A percentile compares a stretch with the other conserved stretches of the same genome.
Conservation (phyloP, 2,329 filamentous ascomycete species). For the Penicillium thymicola region DNA sequence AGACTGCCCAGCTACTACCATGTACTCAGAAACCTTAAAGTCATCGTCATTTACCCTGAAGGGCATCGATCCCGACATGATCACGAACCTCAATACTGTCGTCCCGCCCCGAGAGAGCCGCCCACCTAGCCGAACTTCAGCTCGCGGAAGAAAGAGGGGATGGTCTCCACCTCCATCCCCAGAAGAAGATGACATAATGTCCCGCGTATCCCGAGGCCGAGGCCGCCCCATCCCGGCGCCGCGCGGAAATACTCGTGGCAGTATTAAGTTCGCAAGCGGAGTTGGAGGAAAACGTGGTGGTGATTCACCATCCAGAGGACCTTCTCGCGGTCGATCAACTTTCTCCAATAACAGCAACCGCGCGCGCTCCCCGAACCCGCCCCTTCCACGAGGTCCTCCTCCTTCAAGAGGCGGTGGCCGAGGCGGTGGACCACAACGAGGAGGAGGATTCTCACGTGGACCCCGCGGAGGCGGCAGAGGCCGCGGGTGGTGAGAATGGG, state of each 20-base stretch:
- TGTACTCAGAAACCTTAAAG: conserved; percentile 19
- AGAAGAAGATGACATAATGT: conserved; percentile 35
- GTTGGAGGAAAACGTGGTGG: conserved; percentile 26
- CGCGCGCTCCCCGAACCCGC: conserved; percentile 29
- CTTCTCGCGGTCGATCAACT: conserved; percentile 24
- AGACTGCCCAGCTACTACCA: conserved; percentile 39
- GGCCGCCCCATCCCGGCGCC: conserved; percentile 27
- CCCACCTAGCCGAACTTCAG: conserved; percentile 1
- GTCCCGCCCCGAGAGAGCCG: conserved; percentile 7
- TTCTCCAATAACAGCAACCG: conserved; percentile 20
- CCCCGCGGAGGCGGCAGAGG: conserved; percentile 14
- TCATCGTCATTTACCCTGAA: conserved; percentile 42
- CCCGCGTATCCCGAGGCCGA: conserved; percentile 21
- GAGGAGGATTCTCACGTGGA: conserved; percentile 13
- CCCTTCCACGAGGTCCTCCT: conserved; percentile 12
- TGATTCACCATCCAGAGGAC: background rate
- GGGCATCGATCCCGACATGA: conserved; percentile 34
- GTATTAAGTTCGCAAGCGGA: conserved; percentile 36
- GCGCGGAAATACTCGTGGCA: conserved; percentile 26
- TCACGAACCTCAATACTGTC: conserved; percentile 40
- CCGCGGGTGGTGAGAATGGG: conserved; percentile 9
- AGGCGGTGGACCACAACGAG: conserved; percentile 8
- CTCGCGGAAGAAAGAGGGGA: background rate
- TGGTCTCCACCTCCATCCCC: conserved; percentile 27
- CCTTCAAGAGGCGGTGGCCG: conserved; percentile 15